Percentiles rank a stretch among this genome's conserved stretches.
phyloP scores from a whole-genome alignment of 192 early-diverging fungal genomes.

The Podila epigama region DNA sequence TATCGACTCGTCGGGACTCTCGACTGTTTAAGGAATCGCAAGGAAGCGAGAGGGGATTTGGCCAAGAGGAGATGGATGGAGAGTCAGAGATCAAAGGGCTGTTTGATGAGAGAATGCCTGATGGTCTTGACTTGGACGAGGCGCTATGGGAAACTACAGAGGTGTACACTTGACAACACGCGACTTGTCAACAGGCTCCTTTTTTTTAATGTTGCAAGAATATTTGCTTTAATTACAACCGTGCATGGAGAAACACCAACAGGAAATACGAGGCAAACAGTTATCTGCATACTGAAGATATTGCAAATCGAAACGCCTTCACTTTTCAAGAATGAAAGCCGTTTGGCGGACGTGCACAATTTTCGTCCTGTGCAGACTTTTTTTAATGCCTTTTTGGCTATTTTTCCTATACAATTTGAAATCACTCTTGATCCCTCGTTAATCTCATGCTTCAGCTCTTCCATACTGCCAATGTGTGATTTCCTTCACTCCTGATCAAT shows the following conservation, averaged over 20 bases:
- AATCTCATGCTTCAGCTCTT: slow-evolving; percentile 29
- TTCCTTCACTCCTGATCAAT: slow-evolving; percentile 51
- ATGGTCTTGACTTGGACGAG: slow-evolving; percentile 28
- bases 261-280: too few relatives aligned
- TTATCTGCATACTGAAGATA: too few relatives aligned
- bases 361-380: too few relatives aligned
- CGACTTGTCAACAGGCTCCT: too few relatives aligned
- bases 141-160: slow-evolving; percentile 36
- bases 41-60: not conserved
- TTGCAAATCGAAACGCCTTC: too few relatives aligned
- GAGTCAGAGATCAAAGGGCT: slow-evolving; percentile 4
- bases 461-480: slow-evolving; percentile 49
- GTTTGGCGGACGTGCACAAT: too few relatives aligned
- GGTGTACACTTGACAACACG: slow-evolving; percentile 13
- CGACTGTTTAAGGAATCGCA: not conserved
- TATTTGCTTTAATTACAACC: too few relatives aligned
- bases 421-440: not conserved
- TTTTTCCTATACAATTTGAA: too few relatives aligned
- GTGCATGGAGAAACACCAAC: too few relatives aligned
- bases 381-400: too few relatives aligned
- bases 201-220: not conserved
- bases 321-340: too few relatives aligned
- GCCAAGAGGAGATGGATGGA: not conserved
- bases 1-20: not conserved
- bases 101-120: slow-evolving; percentile 44